Percentiles rank a stretch among this genome's conserved stretches.
These are phyloP conservation scores for Arthroderma sp. DNA, from an alignment of 2,329 filamentous ascomycete species.

Conservation along the genomic window DNA sequence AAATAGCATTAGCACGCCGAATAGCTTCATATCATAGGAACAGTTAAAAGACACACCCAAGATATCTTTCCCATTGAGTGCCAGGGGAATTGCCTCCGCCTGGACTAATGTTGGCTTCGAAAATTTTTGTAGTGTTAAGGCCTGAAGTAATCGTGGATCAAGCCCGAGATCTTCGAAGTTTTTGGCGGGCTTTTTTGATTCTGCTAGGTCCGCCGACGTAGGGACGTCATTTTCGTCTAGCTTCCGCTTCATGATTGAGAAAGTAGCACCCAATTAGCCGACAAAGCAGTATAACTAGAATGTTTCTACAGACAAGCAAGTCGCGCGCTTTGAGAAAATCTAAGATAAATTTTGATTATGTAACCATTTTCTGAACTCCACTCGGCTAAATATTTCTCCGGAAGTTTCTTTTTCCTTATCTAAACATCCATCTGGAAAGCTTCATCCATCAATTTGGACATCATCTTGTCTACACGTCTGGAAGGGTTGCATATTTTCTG, in stretches of 20 bases:
- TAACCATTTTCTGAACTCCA: neutral
- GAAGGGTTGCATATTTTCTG: no score
- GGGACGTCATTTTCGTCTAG: slow-evolving; percentile 39
- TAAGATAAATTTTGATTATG: neutral
- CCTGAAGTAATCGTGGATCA: slow-evolving; percentile 75
- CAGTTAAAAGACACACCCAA: slow-evolving; percentile 38
- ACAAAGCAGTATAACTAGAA: neutral
- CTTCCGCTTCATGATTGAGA: slow-evolving; percentile 38
- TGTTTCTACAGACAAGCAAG: neutral
- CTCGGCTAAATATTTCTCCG: no score
- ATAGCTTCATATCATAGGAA: neutral
- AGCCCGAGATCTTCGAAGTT: slow-evolving; percentile 69
- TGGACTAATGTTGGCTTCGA: slow-evolving; percentile 81
- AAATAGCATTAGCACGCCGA: neutral
- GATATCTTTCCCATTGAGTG: slow-evolving; percentile 77
- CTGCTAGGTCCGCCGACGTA: slow-evolving; percentile 24
- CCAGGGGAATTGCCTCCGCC: slow-evolving; percentile 72
- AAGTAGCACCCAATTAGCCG: neutral
- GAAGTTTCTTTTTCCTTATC: no score
- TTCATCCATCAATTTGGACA: no score
- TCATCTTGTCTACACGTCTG: no score
- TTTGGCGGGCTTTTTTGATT: slow-evolving; percentile 23
- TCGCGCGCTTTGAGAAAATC: neutral
- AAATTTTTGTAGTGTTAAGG: slow-evolving; percentile 72
- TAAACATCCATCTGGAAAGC: no score